Percentiles rank a stretch among this genome's conserved stretches.
These are phyloP conservation scores for Gentiana macrophylla DNA, from an alignment of 257 asterid genomes.

Conservation along the genomic window DNA sequence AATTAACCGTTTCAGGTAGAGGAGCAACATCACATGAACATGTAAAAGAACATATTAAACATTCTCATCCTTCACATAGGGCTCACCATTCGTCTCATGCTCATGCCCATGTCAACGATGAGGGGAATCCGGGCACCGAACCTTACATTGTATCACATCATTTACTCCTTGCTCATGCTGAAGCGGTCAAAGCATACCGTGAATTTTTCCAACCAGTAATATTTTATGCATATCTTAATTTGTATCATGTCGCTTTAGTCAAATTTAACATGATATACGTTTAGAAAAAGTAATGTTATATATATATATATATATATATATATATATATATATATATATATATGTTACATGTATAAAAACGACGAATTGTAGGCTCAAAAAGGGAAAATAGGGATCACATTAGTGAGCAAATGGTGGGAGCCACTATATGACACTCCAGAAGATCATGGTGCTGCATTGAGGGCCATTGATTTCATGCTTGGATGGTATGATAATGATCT, in stretches of 20 bases:
- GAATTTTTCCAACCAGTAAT: conserved; percentile 22
- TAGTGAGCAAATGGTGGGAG: conserved; percentile 37
- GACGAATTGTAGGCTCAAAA: conserved; percentile 25
- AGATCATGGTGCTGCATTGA: conserved; percentile 10
- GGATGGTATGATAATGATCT: conserved; percentile 17
- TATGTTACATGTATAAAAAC: no score
- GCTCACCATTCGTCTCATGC: neutral
- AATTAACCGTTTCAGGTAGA: conserved; percentile 2
- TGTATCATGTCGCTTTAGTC: neutral
- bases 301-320: no score
- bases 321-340: no score
- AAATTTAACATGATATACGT: no score
- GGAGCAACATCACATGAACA: conserved; percentile 9
- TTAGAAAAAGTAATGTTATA: no score
- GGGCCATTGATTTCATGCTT: conserved; percentile 19
- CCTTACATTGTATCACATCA: conserved; percentile 39
- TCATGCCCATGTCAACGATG: neutral
- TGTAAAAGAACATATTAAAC: neutral
- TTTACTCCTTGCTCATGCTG: conserved; percentile 37
- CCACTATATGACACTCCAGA: conserved; percentile 16
- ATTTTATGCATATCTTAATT: neutral
- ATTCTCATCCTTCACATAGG: neutral
- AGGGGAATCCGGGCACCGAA: conserved; percentile 27
- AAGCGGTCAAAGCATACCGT: conserved; percentile 27
- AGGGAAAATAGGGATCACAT: conserved; percentile 45